Conservation (phyloP, 2,329 filamentous ascomycete genomes). For the Cladobotryum protrusum region DNA sequence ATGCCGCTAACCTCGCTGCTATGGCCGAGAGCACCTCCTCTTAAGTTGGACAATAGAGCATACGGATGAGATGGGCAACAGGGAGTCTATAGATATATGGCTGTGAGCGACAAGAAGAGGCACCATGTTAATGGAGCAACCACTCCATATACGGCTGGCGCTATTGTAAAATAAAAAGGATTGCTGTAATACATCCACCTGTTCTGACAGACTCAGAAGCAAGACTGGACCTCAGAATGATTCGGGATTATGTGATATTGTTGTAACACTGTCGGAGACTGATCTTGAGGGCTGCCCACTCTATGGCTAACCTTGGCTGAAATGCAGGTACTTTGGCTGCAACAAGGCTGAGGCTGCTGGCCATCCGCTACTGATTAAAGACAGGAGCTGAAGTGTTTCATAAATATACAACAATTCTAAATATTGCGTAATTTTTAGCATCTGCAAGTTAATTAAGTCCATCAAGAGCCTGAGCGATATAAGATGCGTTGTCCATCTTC, state of each 20-base stretch:
- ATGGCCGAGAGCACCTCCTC: slow-evolving; percentile 33
- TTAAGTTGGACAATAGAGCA: slow-evolving; percentile 17
- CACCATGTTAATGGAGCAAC: slow-evolving; percentile 17
- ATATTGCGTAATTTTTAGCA: too few species aligned
- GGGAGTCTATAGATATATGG: slow-evolving; percentile 4
- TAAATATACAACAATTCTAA: too few species aligned
- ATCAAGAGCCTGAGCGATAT: too few species aligned
- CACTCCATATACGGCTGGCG: slow-evolving; percentile 21
- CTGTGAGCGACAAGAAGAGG: slow-evolving; percentile 17
- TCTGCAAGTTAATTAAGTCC: too few species aligned
- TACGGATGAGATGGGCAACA: slow-evolving; percentile 1
- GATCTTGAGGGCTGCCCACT: too few species aligned
- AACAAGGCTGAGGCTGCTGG: too few species aligned
- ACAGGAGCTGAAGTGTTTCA: too few species aligned
- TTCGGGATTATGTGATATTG: background rate
- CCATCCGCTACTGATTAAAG: too few species aligned
- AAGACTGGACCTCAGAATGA: background rate
- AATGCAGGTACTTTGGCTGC: too few species aligned
- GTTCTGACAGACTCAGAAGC: slow-evolving; percentile 10
- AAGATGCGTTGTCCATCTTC: too few species aligned
- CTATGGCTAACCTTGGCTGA: too few species aligned
- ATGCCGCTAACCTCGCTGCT: slow-evolving; percentile 43
- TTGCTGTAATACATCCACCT: slow-evolving; percentile 27
- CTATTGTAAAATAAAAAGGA: slow-evolving; percentile 28
- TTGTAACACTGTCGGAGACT: background rate